These are phyloP conservation scores for Candida cerambycidarum DNA, from an alignment of 805 yeast genomes.

Conservation along the genomic window DNA sequence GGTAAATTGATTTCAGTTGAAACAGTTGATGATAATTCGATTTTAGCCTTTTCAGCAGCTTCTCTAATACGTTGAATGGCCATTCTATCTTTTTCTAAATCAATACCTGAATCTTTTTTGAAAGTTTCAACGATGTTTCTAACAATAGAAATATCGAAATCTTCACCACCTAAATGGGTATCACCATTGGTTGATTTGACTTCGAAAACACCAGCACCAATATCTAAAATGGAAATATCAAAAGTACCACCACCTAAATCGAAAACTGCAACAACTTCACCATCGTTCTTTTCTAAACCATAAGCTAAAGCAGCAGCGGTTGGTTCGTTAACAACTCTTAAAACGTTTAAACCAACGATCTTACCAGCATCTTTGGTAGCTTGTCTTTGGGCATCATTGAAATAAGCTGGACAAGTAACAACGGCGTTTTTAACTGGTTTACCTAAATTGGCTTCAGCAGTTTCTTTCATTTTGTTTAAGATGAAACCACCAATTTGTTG, in stretches of 20 bases:
- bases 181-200: constrained; percentile 97
- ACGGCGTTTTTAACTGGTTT: constrained; percentile 86
- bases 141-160: constrained; percentile 82
- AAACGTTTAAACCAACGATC: constrained; percentile 88
- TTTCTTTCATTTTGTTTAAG: constrained; percentile 96
- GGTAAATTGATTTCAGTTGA: constrained; percentile 78
- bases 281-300: constrained; percentile 81
- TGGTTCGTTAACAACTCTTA: constrained; percentile 89
- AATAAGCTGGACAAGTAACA: constrained; percentile 87
- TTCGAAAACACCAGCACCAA: constrained; percentile 96
- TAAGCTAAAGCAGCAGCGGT: constrained; percentile 94
- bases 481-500: constrained; percentile 94
- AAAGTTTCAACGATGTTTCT: constrained; percentile 79
- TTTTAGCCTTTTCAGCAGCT: constrained; percentile 89
- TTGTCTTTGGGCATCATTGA: constrained; percentile 89
- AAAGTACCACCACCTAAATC: constrained; percentile 99
- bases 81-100: constrained; percentile 63
- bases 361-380: constrained; percentile 98
- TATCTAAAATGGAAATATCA: constrained; percentile 94
- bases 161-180: constrained; percentile 92
- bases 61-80: constrained; percentile 85
- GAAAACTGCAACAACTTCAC: constrained; percentile 89
- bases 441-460: constrained; percentile 90
- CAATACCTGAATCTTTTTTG: constrained; percentile 70
- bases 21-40: constrained; percentile 74